Evolutionary conservation across 108 stramenopile genomes (phyloP).

Genomic region (Cyclotella choctawhatcheeana): DNA sequence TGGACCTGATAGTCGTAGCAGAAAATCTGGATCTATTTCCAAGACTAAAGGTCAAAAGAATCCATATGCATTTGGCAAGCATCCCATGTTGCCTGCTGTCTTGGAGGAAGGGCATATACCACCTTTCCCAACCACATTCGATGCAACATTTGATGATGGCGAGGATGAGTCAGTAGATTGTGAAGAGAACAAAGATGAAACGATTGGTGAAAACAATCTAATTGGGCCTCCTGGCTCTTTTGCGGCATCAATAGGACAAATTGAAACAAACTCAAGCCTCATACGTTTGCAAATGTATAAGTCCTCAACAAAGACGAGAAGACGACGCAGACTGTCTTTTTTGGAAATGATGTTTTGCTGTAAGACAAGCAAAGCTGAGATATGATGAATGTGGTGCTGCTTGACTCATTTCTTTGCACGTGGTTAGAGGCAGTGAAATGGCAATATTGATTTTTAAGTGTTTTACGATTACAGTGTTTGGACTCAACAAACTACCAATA

Average conservation of each 20-base stretch:
- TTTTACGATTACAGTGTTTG: background rate
- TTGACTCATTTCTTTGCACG: no score
- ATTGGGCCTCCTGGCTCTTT: background rate
- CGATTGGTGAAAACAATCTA: background rate
- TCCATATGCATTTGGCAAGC: slow-evolving; percentile 31
- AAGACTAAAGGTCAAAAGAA: slow-evolving; percentile 19
- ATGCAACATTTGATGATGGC: background rate
- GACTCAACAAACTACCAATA: background rate
- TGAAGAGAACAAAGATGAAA: background rate
- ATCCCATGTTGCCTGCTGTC: slow-evolving; percentile 16
- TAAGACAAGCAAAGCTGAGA: background rate
- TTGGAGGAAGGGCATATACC: slow-evolving; percentile 21
- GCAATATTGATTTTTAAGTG: background rate
- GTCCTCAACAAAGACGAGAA: background rate
- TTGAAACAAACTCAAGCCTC: background rate
- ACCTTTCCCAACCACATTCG: slow-evolving; percentile 17
- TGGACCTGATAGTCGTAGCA: background rate
- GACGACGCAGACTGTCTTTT: background rate
- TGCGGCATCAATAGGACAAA: slow-evolving; percentile 5
- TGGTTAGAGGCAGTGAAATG: background rate
- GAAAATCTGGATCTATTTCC: background rate
- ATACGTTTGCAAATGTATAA: background rate
- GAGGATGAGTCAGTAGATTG: background rate
- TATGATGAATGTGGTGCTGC: no score
- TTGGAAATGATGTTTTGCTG: background rate